Base-by-base conservation (phyloP, 352 stramenopile species). In the Nothophytophthora sp. region DNA sequence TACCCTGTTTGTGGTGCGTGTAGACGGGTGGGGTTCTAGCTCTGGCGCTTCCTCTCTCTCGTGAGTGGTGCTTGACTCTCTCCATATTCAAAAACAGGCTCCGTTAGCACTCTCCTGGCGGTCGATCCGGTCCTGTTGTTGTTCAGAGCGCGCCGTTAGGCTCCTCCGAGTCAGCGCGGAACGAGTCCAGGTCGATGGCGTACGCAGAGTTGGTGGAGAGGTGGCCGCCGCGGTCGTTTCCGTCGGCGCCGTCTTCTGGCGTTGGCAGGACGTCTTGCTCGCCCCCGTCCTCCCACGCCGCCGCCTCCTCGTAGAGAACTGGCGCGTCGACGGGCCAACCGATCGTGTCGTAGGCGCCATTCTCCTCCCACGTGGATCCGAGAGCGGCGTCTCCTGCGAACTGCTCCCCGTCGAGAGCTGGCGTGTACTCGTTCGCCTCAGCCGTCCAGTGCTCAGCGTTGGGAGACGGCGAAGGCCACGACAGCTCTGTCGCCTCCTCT, bases 171-270 rank as follows among this genome's bases (percentile, higher is more conserved):
- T 62, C 50, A 5, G 46, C 56, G 28, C 46, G 60, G 40, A 46
- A 53, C 18, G 50, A 42, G 50, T 66, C 58, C 25, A 86, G 44
- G 44, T 86, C 73, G 24, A 88, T 86, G 33, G 62, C 67, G 43
- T 88, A 86, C 19, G 52, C 63, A 12, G 70, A 86, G 39, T 81
- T 68, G 15, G 72, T 84, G 6, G 71, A 80, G 33, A 76, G 68
- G 28, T 55, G 55, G 16, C n/a, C n/a, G n/a, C n/a, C n/a, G n/a
- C 33, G 23, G n/a, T 33, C 50, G 11, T n/a, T 49, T 16, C n/a
- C 18, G 15, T 30, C 20, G 45, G 25, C 36, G 20, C 39, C 38
- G 8, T 65, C 55, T 62, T 55, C 45, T 39, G 39, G 41, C 29
- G 37, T 8, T 22, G 25, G 16, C 11, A 29, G 22, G 42, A 32